These are phyloP conservation scores for Coemansia sp. DNA, from an alignment of 192 early-diverging fungal species.

Conservation along the genomic window DNA sequence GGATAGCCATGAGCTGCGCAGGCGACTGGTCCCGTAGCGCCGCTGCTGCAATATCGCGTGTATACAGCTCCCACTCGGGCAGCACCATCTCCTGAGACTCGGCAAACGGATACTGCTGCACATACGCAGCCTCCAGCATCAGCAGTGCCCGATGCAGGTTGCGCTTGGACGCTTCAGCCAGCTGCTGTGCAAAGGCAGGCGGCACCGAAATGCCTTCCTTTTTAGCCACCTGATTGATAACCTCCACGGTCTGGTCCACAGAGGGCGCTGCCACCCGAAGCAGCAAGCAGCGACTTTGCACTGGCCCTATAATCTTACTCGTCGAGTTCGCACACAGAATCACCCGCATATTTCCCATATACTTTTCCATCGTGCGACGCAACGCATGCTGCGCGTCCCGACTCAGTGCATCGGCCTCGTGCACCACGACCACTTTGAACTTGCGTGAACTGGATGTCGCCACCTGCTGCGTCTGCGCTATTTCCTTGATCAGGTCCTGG, in stretches of 20 bases:
- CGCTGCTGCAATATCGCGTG: conserved; percentile 62
- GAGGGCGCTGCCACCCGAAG: conserved; percentile 83
- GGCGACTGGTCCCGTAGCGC: conserved; percentile 80
- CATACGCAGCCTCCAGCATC: conserved; percentile 81
- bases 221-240: conserved; percentile 73
- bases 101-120: conserved; percentile 61
- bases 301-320: conserved; percentile 87
- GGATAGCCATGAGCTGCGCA: conserved; percentile 65
- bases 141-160: conserved; percentile 89
- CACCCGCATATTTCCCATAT: conserved; percentile 87
- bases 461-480: conserved; percentile 94
- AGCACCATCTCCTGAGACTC: conserved; percentile 59
- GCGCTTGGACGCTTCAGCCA: conserved; percentile 70
- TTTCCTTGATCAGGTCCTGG: conserved; percentile 94
- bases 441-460: conserved; percentile 70
- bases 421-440: conserved; percentile 94
- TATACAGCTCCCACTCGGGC: conserved; percentile 87
- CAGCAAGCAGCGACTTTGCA: conserved; percentile 87
- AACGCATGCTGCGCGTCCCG: conserved; percentile 93
- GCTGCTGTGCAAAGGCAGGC: conserved; percentile 56
- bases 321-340: conserved; percentile 90
- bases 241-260: conserved; percentile 66
- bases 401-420: conserved; percentile 88
- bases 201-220: conserved; percentile 75
- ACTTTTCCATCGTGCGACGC: conserved; percentile 99